Evolutionary conservation across 768 basidiomycete genomes (phyloP).

Genomic region (Boletus tylopilopsis): DNA sequence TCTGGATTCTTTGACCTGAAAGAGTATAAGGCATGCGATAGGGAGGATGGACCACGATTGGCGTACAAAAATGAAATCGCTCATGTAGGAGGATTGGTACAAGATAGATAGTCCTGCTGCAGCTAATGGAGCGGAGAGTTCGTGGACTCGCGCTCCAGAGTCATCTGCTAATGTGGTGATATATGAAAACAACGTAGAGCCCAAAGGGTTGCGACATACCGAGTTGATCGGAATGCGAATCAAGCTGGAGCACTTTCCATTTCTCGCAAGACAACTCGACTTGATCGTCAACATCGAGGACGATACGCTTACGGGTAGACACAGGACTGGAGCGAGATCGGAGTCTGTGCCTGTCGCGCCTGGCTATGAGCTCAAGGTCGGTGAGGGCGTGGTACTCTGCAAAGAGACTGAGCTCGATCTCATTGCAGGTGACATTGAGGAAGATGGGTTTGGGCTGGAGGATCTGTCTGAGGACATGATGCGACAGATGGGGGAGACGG

Average conservation of each 20-base stretch:
- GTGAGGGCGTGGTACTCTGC: slow-evolving; percentile 53
- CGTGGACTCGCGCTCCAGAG: slow-evolving; percentile 68
- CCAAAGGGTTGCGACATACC: slow-evolving; percentile 38
- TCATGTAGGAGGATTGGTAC: slow-evolving; percentile 80
- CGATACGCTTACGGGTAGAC: slow-evolving; percentile 22
- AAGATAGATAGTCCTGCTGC: slow-evolving; percentile 77
- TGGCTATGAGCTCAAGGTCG: slow-evolving; percentile 60
- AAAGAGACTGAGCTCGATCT: slow-evolving; percentile 74
- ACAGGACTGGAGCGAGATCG: slow-evolving; percentile 41
- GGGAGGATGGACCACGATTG: not conserved
- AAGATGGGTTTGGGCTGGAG: slow-evolving; percentile 64
- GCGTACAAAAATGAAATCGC: slow-evolving; percentile 78
- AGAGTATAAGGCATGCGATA: slow-evolving; percentile 1
- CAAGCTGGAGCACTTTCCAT: slow-evolving; percentile 80
- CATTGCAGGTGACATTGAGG: slow-evolving; percentile 74
- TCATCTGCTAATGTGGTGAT: slow-evolving; percentile 41
- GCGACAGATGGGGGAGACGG: slow-evolving; percentile 55
- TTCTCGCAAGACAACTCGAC: slow-evolving; percentile 69
- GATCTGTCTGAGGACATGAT: slow-evolving; percentile 64
- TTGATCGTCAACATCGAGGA: slow-evolving; percentile 36
- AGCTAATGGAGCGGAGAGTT: slow-evolving; percentile 72
- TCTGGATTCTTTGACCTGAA: slow-evolving; percentile 63
- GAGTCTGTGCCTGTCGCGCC: slow-evolving; percentile 49
- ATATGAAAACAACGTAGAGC: slow-evolving; percentile 1
- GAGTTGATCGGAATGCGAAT: slow-evolving; percentile 69